Evolutionary conservation across 306 rosid species (phyloP).

Genomic region (Dalbergia cultrata): DNA sequence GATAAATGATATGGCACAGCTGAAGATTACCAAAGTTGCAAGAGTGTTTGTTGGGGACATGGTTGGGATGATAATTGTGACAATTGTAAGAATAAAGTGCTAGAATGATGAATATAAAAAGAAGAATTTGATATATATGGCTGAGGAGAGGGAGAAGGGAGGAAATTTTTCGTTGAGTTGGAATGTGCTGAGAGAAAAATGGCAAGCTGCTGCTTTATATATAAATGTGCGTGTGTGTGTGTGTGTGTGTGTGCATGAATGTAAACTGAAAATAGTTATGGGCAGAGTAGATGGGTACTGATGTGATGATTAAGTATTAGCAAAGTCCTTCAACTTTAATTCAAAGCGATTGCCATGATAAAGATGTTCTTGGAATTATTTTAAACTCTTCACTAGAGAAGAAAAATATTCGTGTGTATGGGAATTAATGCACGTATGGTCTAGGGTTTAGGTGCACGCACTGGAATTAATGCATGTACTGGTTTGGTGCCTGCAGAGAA

Average conservation of each 20-base stretch:
- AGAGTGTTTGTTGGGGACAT: constrained; percentile 47
- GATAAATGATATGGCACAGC: constrained; percentile 41
- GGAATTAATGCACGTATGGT: constrained; percentile 19
- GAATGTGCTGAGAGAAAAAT: constrained; percentile 29
- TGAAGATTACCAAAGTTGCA: constrained; percentile 43
- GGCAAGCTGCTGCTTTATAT: constrained; percentile 32
- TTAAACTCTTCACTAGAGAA: constrained; percentile 12
- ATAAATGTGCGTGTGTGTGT: no score
- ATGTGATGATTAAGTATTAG: constrained; percentile 50
- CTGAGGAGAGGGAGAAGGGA: constrained; percentile 23
- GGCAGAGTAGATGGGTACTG: constrained; percentile 18
- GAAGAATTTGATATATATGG: not conserved
- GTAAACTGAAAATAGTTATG: constrained; percentile 1
- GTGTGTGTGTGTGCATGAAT: no score
- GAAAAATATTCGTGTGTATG: constrained; percentile 6
- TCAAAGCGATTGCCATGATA: constrained; percentile 50
- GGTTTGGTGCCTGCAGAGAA: not conserved
- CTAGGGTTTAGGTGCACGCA: no score
- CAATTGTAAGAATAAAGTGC: not conserved
- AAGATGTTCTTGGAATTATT: not conserved
- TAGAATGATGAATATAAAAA: constrained; percentile 27
- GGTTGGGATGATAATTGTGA: constrained; percentile 14
- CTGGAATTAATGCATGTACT: constrained; percentile 1
- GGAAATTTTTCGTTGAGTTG: not conserved
- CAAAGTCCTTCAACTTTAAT: constrained; percentile 51